Conservation (phyloP, 192 early-diverging fungal genomes). For the Funneliformis geosporum region DNA sequence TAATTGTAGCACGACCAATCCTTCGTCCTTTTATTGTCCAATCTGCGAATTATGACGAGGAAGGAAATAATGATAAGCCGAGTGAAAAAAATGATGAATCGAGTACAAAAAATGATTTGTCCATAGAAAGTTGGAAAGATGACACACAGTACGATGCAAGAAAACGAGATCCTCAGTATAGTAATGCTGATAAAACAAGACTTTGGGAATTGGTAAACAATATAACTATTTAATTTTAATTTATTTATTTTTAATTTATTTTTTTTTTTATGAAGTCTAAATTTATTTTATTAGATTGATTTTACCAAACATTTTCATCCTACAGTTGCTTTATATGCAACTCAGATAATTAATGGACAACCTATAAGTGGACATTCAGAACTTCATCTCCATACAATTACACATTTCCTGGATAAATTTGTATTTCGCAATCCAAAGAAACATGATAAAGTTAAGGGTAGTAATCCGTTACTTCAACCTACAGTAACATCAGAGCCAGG, state of each 20-base stretch:
- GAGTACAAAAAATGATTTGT: neutral
- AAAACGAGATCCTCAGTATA: slow-evolving; percentile 86
- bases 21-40: slow-evolving; percentile 64
- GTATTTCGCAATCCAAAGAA: slow-evolving; percentile 94
- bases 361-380: slow-evolving; percentile 71
- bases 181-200: slow-evolving; percentile 79
- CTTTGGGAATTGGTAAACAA: slow-evolving; percentile 86
- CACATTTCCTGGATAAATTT: slow-evolving; percentile 94
- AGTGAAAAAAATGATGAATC: slow-evolving; percentile 53
- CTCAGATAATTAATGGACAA: slow-evolving; percentile 67
- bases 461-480: slow-evolving; percentile 66
- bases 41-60: slow-evolving; percentile 72
- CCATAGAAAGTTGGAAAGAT: no score
- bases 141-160: slow-evolving; percentile 69
- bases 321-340: slow-evolving; percentile 81
- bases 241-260: neutral
- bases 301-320: slow-evolving; percentile 90
- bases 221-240: neutral
- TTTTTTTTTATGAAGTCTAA: no score
- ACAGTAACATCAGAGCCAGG: slow-evolving; percentile 54
- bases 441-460: slow-evolving; percentile 55
- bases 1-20: slow-evolving; percentile 54
- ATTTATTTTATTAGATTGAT: slow-evolving; percentile 44
- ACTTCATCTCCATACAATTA: slow-evolving; percentile 85
- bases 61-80: slow-evolving; percentile 62